Percentiles rank a stretch among this genome's conserved stretches.
Evolutionary conservation across 192 early-diverging fungal species (phyloP).

Genomic region (Phlyctochytrium bullatum): DNA sequence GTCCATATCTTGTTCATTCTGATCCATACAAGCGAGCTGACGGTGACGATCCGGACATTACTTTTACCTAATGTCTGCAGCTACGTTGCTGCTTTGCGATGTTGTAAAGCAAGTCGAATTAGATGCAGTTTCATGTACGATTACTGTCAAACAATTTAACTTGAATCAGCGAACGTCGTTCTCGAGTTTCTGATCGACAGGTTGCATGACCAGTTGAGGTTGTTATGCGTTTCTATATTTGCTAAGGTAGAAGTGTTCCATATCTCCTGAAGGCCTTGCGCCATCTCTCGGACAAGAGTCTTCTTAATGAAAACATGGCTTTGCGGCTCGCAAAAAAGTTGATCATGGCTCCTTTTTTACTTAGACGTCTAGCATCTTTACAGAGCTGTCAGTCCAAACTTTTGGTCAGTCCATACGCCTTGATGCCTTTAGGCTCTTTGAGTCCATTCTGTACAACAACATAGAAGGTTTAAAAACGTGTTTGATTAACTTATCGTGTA

Average conservation of each 20-base stretch:
- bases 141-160: not conserved
- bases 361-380: constrained; percentile 60
- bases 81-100: constrained; percentile 13
- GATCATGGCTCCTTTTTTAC: constrained; percentile 3
- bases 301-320: constrained; percentile 19
- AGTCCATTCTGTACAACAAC: constrained; percentile 61
- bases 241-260: constrained; percentile 23
- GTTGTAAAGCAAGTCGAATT: not conserved
- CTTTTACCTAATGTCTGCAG: constrained; percentile 1
- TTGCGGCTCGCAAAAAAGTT: constrained; percentile 16
- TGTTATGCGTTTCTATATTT: not conserved
- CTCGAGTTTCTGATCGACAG: constrained; percentile 44
- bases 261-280: constrained; percentile 39
- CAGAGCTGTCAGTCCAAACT: constrained; percentile 84
- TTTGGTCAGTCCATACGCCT: constrained; percentile 84
- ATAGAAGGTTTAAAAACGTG: constrained; percentile 37
- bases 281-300: constrained; percentile 30
- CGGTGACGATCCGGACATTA: constrained; percentile 43
- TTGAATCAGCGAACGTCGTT: constrained; percentile 32
- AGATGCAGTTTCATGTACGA: constrained; percentile 8
- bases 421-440: constrained; percentile 70
- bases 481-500: constrained; percentile 7
- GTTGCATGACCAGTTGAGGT: constrained; percentile 39
- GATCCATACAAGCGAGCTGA: constrained; percentile 84
- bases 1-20: constrained; percentile 70